Conservation (phyloP, 306 rosid species). For the Pyrus betulifolia region DNA sequence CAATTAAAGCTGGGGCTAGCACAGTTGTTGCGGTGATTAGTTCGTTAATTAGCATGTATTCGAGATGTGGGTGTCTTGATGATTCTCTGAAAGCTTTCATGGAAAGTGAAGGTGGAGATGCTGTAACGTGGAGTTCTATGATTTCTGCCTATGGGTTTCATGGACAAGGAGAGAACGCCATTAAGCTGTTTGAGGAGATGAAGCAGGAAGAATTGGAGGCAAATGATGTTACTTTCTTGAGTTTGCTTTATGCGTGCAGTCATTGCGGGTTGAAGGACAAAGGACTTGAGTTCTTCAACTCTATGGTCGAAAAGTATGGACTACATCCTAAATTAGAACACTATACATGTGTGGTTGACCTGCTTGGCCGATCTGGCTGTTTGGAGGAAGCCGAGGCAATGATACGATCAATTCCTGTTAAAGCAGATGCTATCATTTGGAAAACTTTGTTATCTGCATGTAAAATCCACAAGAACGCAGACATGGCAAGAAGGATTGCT, state of each 20-base stretch:
- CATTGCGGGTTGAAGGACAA: slow-evolving; percentile 78
- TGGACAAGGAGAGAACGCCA: slow-evolving; percentile 72
- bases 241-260: slow-evolving; percentile 85
- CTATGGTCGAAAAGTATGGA: slow-evolving; percentile 59
- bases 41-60: slow-evolving; percentile 82
- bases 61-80: slow-evolving; percentile 73
- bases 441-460: slow-evolving; percentile 80
- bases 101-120: slow-evolving; percentile 51
- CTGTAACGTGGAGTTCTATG: slow-evolving; percentile 78
- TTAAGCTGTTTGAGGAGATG: slow-evolving; percentile 62
- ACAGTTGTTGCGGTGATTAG: slow-evolving; percentile 51
- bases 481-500: slow-evolving; percentile 63
- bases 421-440: slow-evolving; percentile 78
- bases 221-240: slow-evolving; percentile 83
- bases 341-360: slow-evolving; percentile 79
- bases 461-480: slow-evolving; percentile 70
- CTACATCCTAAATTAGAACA: slow-evolving; percentile 66
- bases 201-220: slow-evolving; percentile 48
- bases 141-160: slow-evolving; percentile 89
- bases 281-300: slow-evolving; percentile 58
- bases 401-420: slow-evolving; percentile 76
- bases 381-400: slow-evolving; percentile 72
- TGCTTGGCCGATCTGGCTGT: slow-evolving; percentile 76
- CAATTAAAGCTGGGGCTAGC: slow-evolving; percentile 63
- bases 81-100: slow-evolving; percentile 61